phyloP scores from a whole-genome alignment of 202 grass and related monocot genomes.

The Bolboschoenoplectus hybrid region DNA sequence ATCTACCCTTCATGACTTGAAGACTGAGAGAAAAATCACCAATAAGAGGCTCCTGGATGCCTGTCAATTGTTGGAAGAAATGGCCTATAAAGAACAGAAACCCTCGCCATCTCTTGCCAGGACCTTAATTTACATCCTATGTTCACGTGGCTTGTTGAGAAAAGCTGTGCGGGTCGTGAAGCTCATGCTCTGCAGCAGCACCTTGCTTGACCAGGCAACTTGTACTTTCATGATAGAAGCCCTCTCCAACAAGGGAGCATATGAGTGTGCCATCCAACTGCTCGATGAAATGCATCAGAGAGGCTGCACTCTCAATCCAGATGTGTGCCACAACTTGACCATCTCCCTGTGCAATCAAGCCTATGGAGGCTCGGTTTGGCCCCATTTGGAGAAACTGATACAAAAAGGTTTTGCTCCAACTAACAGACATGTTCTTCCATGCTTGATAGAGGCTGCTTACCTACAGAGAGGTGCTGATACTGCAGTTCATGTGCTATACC shows the following conservation, averaged over 20 bases:
- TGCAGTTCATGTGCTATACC: constrained; percentile 42
- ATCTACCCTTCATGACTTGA: not conserved
- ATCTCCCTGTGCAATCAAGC: constrained; percentile 40
- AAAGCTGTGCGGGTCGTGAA: constrained; percentile 47
- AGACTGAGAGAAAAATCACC: not conserved
- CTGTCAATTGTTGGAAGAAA: constrained; percentile 8
- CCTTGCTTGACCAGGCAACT: constrained; percentile 17
- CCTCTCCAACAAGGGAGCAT: constrained; percentile 39
- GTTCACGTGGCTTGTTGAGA: constrained; percentile 29
- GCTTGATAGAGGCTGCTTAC: constrained; percentile 43
- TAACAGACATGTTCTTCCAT: constrained; percentile 33
- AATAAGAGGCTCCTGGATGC: constrained; percentile 8
- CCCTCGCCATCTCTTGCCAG: constrained; percentile 36
- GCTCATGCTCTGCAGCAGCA: constrained; percentile 34
- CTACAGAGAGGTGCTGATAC: constrained; percentile 43
- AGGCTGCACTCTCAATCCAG: constrained; percentile 33
- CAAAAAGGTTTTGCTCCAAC: constrained; percentile 27
- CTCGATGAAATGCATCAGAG: constrained; percentile 47
- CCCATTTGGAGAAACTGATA: constrained; percentile 47
- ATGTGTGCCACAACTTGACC: constrained; percentile 40
- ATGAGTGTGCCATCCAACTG: constrained; percentile 46
- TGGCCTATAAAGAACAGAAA: not conserved
- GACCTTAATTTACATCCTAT: constrained; percentile 41
- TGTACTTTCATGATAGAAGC: constrained; percentile 45
- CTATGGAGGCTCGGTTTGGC: constrained; percentile 29